Evolutionary conservation across 768 basidiomycete genomes (phyloP).

Genomic region (Pleurotus giganteus): DNA sequence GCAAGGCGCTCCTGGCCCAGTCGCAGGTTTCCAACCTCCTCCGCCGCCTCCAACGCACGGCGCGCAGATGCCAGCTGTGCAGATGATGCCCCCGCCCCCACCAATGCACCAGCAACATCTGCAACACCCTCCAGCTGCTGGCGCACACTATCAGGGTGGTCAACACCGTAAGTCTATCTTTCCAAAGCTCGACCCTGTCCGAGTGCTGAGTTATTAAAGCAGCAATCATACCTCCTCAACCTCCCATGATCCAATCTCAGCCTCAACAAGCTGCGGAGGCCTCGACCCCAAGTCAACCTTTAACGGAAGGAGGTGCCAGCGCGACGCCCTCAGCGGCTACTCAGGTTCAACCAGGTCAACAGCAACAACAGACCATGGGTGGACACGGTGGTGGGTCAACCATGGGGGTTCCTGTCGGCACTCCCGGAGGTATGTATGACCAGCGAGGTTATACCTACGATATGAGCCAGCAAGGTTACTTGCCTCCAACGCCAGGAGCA

Average conservation of each 20-base stretch:
- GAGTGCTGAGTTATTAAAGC: background rate
- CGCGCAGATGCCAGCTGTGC: slow-evolving; percentile 11
- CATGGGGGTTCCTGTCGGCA: slow-evolving; percentile 11
- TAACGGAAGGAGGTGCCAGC: background rate
- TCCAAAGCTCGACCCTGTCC: background rate
- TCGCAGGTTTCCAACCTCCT: slow-evolving; percentile 29
- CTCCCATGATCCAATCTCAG: slow-evolving; percentile 6
- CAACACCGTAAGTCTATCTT: background rate
- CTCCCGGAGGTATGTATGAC: slow-evolving; percentile 2
- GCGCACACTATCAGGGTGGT: slow-evolving; percentile 25
- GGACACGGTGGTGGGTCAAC: slow-evolving; percentile 1
- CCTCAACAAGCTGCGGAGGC: background rate
- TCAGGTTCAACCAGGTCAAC: background rate
- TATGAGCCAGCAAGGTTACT: slow-evolving; percentile 17
- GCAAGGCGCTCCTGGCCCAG: slow-evolving; percentile 33
- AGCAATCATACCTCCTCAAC: slow-evolving; percentile 13
- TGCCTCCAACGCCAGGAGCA: slow-evolving; percentile 17
- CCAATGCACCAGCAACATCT: slow-evolving; percentile 15
- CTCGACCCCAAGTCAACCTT: background rate
- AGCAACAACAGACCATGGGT: background rate
- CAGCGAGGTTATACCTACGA: slow-evolving; percentile 10
- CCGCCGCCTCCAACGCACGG: slow-evolving; percentile 37
- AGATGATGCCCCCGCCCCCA: slow-evolving; percentile 12
- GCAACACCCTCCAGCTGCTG: slow-evolving; percentile 25
- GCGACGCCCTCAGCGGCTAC: background rate